Evolutionary conservation across 2,329 filamentous ascomycete genomes (phyloP).

Genomic region (Cladosporium sp.): DNA sequence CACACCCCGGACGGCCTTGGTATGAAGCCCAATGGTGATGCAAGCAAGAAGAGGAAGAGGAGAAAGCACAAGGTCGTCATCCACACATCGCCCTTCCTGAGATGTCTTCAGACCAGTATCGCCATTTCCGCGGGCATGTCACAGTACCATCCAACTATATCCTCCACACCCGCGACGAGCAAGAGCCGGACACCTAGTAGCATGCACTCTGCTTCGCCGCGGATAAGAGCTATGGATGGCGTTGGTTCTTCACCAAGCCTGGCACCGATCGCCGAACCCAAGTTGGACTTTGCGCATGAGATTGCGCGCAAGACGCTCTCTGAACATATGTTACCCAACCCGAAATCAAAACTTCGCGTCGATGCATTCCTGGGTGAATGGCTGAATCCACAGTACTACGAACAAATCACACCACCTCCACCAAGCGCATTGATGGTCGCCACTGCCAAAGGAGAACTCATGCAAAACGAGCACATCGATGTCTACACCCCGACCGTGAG

Average conservation of each 20-base stretch:
- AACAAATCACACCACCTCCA: slow-evolving; percentile 84
- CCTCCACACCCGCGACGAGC: slow-evolving; percentile 21
- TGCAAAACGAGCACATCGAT: slow-evolving; percentile 65
- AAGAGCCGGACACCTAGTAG: slow-evolving; percentile 25
- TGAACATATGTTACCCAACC: slow-evolving; percentile 29
- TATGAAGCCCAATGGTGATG: neutral
- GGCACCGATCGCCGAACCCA: slow-evolving; percentile 33
- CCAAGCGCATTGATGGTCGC: slow-evolving; percentile 82
- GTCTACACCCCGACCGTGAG: slow-evolving; percentile 35
- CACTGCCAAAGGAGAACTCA: slow-evolving; percentile 78
- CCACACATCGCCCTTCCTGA: slow-evolving; percentile 87
- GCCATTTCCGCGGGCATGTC: slow-evolving; percentile 82
- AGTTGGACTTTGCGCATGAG: slow-evolving; percentile 35
- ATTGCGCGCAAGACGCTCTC: slow-evolving; percentile 30
- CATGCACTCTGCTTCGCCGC: slow-evolving; percentile 31
- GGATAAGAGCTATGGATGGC: slow-evolving; percentile 24
- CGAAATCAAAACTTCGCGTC: slow-evolving; percentile 65
- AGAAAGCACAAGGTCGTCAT: slow-evolving; percentile 74
- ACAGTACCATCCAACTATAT: slow-evolving; percentile 50
- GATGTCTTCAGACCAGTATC: slow-evolving; percentile 88
- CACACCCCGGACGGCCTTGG: neutral
- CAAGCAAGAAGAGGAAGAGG: slow-evolving; percentile 39
- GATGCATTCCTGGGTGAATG: slow-evolving; percentile 95
- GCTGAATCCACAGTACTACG: slow-evolving; percentile 90
- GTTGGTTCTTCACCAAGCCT: slow-evolving; percentile 18